Base-by-base conservation (phyloP, 345 rosid species). In the Luvunga scandens region DNA sequence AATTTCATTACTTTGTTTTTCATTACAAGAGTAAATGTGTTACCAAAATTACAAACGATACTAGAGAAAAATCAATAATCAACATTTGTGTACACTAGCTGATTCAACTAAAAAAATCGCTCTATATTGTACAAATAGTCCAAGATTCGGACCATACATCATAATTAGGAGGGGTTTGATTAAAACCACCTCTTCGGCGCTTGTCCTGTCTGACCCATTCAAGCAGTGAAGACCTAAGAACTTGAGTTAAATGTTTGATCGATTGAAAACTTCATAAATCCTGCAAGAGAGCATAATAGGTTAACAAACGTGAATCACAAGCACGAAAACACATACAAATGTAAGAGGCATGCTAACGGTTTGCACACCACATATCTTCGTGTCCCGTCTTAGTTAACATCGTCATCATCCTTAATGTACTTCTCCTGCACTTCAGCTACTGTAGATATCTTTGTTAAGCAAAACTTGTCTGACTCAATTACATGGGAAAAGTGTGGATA, bases 351-450 rank as follows among this genome's bases (percentile, higher is more conserved):
- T 48, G 38, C 27, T 24, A 33, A 63, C 59, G 31, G 30, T 50
- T 12, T 57, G 67, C 39, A 55, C 38, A 39, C 25, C 57, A 9
- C 69, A 42, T 7, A 57, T 22, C 9, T 57, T 69, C 55, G 57
- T 78, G 55, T 48, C 50, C 39, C 62, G 12, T 59, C 74, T 4
- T 61, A 2, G 56, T 80, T 83, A 24, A 73, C 66, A 55, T 66
- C 34, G 21, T 82, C 88, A 36, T 88, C 93, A 62, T 85, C 90
- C 81, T 91, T 87, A 75, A 89, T 83, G 87, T 88, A 87, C 78
- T 91, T 91, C 84, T 91, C 93, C 82, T 91, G 95, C 77, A 91
- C 93, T 62, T 87, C 87, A 66, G 92, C 93, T 39, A 80, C 86
- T 77, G 91, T 90, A 78, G 76, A 61, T 66, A 76, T 74, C 73